A percentile compares a stretch with the other conserved stretches of the same genome.
Conservation (phyloP, 2,329 filamentous ascomycete genomes). For the Xylaria hypoxylon region DNA sequence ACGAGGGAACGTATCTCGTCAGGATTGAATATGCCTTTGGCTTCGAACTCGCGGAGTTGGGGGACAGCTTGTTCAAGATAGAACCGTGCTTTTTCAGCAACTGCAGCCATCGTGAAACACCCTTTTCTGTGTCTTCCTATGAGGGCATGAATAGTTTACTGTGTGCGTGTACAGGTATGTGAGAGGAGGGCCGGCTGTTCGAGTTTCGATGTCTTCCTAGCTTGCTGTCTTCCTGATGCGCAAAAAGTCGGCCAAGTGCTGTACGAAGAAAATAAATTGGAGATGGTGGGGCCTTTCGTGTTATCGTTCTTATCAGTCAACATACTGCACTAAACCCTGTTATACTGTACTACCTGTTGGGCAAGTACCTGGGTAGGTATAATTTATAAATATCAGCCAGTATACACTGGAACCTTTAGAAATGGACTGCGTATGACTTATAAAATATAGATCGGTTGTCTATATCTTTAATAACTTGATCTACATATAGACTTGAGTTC, state of each 20-base stretch:
- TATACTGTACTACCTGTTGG: no score
- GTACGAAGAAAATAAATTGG: conserved; percentile 38
- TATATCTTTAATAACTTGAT: no score
- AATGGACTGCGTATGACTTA: no score
- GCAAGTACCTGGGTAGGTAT: conserved; percentile 1
- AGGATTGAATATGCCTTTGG: conserved; percentile 90
- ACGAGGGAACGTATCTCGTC: conserved; percentile 92
- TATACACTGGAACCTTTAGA: neutral
- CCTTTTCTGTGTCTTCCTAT: neutral
- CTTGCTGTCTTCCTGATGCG: neutral
- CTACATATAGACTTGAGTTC: no score
- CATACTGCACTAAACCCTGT: no score
- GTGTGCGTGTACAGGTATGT: neutral
- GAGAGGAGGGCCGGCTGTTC: neutral
- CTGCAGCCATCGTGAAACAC: conserved; percentile 74
- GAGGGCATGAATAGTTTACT: neutral
- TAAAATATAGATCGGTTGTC: no score
- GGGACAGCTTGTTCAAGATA: conserved; percentile 93
- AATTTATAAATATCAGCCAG: neutral
- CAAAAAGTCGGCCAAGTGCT: conserved; percentile 23
- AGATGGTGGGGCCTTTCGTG: conserved; percentile 25
- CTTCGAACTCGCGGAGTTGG: conserved; percentile 90
- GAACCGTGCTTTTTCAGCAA: conserved; percentile 94
- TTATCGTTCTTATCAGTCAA: conserved; percentile 37
- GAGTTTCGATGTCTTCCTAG: neutral